Percentiles rank a stretch among this genome's conserved stretches.
These are phyloP conservation scores for Orbilia quercus DNA, from an alignment of 2,329 filamentous ascomycete genomes.

Conservation along the genomic window DNA sequence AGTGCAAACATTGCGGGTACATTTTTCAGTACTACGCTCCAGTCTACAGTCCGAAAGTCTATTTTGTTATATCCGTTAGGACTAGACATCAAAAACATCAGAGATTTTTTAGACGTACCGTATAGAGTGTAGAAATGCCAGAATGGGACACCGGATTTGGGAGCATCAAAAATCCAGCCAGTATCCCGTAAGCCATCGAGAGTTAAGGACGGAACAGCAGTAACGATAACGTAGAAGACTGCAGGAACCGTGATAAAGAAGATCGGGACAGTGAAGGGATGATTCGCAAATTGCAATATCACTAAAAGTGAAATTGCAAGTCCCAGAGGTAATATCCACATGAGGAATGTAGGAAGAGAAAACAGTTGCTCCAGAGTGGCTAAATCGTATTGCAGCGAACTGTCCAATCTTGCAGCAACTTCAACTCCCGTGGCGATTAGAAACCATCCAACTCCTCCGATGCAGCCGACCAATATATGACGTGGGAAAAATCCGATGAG, in stretches of 20 bases:
- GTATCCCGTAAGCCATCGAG: slow-evolving; percentile 74
- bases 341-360: slow-evolving; percentile 76
- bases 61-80: background rate
- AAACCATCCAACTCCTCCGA: slow-evolving; percentile 97
- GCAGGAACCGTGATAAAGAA: slow-evolving; percentile 84
- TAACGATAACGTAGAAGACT: slow-evolving; percentile 81
- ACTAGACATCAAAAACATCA: background rate
- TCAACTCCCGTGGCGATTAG: slow-evolving; percentile 90
- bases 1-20: slow-evolving; percentile 95
- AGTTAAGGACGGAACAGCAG: slow-evolving; percentile 74
- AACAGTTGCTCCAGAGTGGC: slow-evolving; percentile 80
- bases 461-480: slow-evolving; percentile 95
- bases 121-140: slow-evolving; percentile 98
- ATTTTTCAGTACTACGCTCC: slow-evolving; percentile 82
- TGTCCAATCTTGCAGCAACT: slow-evolving; percentile 87
- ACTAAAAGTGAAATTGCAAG: slow-evolving; percentile 81
- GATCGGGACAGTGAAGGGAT: slow-evolving; percentile 77
- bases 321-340: slow-evolving; percentile 84
- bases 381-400: slow-evolving; percentile 83
- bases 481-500: slow-evolving; percentile 96
- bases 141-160: slow-evolving; percentile 86
- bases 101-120: slow-evolving; percentile 70
- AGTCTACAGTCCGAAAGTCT: slow-evolving; percentile 85
- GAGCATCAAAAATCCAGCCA: slow-evolving; percentile 93
- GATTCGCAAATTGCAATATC: slow-evolving; percentile 80